A percentile compares a stretch with the other conserved stretches of the same genome.
Evolutionary conservation across 164 flowering plant species (phyloP).

Genomic region (Buxus sempervirens): DNA sequence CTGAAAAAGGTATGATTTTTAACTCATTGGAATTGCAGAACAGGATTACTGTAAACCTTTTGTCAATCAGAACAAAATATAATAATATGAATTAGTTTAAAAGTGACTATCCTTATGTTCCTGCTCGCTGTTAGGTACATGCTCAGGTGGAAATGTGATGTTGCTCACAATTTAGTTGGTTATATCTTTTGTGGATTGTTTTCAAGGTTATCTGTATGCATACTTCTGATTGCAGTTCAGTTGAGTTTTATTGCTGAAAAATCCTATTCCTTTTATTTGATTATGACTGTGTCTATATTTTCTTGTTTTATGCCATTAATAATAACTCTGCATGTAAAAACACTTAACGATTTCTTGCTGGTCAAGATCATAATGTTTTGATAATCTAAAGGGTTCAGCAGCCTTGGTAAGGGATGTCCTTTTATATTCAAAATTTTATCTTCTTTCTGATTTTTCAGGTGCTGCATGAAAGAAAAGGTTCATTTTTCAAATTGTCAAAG

Average conservation of each 20-base stretch:
- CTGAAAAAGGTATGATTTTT: too few relatives aligned
- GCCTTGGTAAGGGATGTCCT: not conserved
- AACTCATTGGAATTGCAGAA: too few relatives aligned
- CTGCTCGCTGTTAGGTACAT: not conserved
- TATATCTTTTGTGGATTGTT: not conserved
- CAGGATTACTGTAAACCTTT: too few relatives aligned
- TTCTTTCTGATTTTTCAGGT: conserved; percentile 15
- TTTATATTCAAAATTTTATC: not conserved
- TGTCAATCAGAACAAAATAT: too few relatives aligned
- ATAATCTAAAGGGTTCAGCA: not conserved
- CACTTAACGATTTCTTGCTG: not conserved
- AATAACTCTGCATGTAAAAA: not conserved
- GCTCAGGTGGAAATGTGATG: not conserved
- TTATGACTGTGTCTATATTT: not conserved
- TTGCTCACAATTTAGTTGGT: not conserved
- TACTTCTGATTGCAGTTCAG: not conserved
- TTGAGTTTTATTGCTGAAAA: not conserved
- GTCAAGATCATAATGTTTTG: not conserved
- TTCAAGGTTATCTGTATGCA: not conserved
- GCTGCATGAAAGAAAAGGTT: conserved; percentile 24
- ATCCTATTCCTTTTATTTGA: not conserved
- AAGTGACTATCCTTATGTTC: not conserved
- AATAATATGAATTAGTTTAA: too few relatives aligned
- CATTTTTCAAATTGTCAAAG: conserved; percentile 23
- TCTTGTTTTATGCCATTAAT: not conserved